phyloP scores from a whole-genome alignment of 805 yeast genomes.

The Ogataea trehalophila region DNA sequence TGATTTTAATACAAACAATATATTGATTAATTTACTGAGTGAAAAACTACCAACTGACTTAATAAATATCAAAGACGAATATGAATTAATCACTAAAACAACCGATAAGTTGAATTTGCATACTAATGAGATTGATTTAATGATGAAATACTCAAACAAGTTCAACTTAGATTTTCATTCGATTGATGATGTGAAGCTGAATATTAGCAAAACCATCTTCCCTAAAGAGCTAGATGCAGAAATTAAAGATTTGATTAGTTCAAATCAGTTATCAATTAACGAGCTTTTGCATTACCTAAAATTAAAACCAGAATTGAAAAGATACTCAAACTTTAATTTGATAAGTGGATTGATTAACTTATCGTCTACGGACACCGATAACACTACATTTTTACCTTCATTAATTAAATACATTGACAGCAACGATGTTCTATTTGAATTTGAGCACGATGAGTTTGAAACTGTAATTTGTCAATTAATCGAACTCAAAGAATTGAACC shows the following conservation, averaged over 20 bases:
- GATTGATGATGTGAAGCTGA: too few relatives aligned
- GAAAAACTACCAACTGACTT: constrained; percentile 8
- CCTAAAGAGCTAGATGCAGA: background rate
- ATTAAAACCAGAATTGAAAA: background rate
- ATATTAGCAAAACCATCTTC: too few relatives aligned
- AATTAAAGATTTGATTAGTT: background rate
- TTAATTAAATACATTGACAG: constrained; percentile 3
- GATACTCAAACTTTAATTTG: constrained; percentile 8
- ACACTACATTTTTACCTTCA: background rate
- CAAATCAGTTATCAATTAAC: background rate
- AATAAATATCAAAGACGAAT: constrained; percentile 15
- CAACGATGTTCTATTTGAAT: background rate
- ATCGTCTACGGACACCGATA: background rate
- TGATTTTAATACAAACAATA: constrained; percentile 10
- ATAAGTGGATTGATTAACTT: constrained; percentile 5
- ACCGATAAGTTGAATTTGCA: background rate
- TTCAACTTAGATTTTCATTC: too few relatives aligned
- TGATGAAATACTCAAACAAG: too few relatives aligned
- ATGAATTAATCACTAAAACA: background rate
- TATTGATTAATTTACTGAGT: constrained; percentile 12
- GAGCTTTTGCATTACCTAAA: constrained; percentile 2
- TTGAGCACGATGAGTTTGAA: constrained; percentile 3
- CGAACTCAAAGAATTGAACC: too few relatives aligned
- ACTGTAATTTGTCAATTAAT: background rate
- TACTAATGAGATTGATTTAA: too few relatives aligned